Conservation (phyloP, 441 rosid genomes). For the Sinapis alba region DNA sequence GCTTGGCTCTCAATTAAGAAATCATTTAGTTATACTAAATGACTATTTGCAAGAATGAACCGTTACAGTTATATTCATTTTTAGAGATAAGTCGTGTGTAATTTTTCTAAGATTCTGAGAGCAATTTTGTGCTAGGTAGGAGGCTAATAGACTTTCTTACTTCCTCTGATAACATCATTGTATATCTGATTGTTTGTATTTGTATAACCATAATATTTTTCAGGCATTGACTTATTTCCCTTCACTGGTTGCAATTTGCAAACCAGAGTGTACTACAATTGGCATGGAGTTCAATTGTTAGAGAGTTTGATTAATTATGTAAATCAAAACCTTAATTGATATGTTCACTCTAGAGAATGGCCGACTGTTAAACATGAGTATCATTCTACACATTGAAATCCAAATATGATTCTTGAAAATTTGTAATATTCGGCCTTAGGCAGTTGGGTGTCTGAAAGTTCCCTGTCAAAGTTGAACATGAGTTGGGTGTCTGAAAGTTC, state of each 20-base stretch:
- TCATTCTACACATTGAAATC: no score
- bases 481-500: slow-evolving; percentile 35
- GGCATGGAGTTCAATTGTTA: slow-evolving; percentile 59
- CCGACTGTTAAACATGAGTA: not conserved
- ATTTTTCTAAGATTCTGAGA: slow-evolving; percentile 47
- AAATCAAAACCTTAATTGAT: slow-evolving; percentile 39
- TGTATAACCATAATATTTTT: slow-evolving; percentile 8
- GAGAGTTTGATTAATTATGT: slow-evolving; percentile 71
- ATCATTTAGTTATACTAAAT: not conserved
- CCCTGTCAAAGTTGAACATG: slow-evolving; percentile 48
- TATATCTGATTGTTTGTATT: slow-evolving; percentile 5
- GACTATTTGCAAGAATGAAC: not conserved
- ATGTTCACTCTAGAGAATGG: slow-evolving; percentile 11
- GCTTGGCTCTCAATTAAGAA: not conserved
- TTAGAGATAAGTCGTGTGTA: slow-evolving; percentile 57
- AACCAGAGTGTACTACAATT: slow-evolving; percentile 62
- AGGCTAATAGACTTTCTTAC: not conserved
- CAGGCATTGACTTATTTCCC: slow-evolving; percentile 51
- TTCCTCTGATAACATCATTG: not conserved
- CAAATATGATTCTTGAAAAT: no score
- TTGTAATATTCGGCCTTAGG: slow-evolving; percentile 41
- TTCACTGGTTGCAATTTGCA: slow-evolving; percentile 51
- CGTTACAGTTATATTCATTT: not conserved
- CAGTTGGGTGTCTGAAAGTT: slow-evolving; percentile 40
- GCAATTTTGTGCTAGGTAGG: slow-evolving; percentile 8